Evolutionary conservation across 2,329 filamentous ascomycete genomes (phyloP).

Genomic region (Furcasterigmium sp.): DNA sequence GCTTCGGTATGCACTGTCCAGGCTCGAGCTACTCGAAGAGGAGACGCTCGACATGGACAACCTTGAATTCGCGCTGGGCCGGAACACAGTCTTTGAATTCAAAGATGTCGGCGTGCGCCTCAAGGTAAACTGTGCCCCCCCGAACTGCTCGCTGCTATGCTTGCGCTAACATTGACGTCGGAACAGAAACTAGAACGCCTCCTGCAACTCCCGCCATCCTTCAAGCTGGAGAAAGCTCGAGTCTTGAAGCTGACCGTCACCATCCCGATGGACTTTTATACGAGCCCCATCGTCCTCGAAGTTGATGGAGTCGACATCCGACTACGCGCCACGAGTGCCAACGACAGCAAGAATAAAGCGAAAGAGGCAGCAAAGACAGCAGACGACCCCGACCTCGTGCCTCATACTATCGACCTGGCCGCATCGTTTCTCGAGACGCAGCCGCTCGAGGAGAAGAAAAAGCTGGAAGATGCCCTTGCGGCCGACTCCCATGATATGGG

Average conservation of each 20-base stretch:
- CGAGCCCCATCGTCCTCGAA: slow-evolving; percentile 76
- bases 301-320: slow-evolving; percentile 75
- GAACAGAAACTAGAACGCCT: slow-evolving; percentile 75
- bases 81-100: slow-evolving; percentile 78
- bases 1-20: slow-evolving; percentile 77
- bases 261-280: slow-evolving; percentile 83
- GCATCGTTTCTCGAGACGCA: slow-evolving; percentile 74
- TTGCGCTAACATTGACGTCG: slow-evolving; percentile 11
- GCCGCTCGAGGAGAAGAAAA: slow-evolving; percentile 54
- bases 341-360: slow-evolving; percentile 18
- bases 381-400: slow-evolving; percentile 38
- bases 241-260: slow-evolving; percentile 74
- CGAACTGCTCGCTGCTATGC: not conserved
- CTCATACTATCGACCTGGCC: slow-evolving; percentile 67
- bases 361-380: slow-evolving; percentile 14
- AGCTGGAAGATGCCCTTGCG: slow-evolving; percentile 64
- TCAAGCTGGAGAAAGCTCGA: slow-evolving; percentile 68
- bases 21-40: slow-evolving; percentile 81
- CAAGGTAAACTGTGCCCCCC: slow-evolving; percentile 48
- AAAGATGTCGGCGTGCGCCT: slow-evolving; percentile 78
- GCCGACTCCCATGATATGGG: slow-evolving; percentile 58
- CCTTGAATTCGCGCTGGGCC: slow-evolving; percentile 76
- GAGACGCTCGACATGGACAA: slow-evolving; percentile 82
- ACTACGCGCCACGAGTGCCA: slow-evolving; percentile 43
- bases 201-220: slow-evolving; percentile 66